These are phyloP conservation scores for Cladosporium sp. DNA, from an alignment of 2,329 filamentous ascomycete genomes.

Conservation along the genomic window DNA sequence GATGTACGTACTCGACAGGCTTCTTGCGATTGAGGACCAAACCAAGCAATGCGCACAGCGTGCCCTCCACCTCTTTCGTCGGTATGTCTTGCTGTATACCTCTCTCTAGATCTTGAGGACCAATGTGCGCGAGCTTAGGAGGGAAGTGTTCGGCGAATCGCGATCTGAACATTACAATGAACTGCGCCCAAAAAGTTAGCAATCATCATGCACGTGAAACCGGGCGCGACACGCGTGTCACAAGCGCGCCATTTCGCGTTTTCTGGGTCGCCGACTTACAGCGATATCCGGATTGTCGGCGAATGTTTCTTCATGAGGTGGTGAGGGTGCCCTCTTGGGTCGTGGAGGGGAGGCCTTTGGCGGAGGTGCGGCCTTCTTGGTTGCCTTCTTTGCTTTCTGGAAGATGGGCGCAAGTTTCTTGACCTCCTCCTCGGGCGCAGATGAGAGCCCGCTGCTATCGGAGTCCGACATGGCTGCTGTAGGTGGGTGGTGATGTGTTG, in stretches of 20 bases:
- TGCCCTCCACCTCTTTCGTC: slow-evolving; percentile 78
- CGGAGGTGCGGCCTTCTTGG: slow-evolving; percentile 44
- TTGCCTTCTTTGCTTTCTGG: slow-evolving; percentile 37
- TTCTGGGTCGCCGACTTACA: slow-evolving; percentile 55
- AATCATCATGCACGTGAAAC: slow-evolving; percentile 19
- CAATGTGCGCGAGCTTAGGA: slow-evolving; percentile 81
- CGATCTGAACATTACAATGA: slow-evolving; percentile 96
- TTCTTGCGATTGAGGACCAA: slow-evolving; percentile 95
- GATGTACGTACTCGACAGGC: slow-evolving; percentile 79
- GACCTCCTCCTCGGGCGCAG: slow-evolving; percentile 56
- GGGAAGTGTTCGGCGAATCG: slow-evolving; percentile 89
- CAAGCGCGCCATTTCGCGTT: slow-evolving; percentile 28
- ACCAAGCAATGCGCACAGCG: slow-evolving; percentile 83
- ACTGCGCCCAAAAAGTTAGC: slow-evolving; percentile 57
- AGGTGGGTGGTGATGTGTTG: slow-evolving; percentile 12
- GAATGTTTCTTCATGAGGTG: slow-evolving; percentile 82
- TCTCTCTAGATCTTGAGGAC: slow-evolving; percentile 89
- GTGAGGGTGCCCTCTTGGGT: slow-evolving; percentile 75
- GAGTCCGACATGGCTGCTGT: slow-evolving; percentile 40
- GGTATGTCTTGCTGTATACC: slow-evolving; percentile 75
- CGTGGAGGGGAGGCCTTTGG: slow-evolving; percentile 32
- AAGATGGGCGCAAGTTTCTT: slow-evolving; percentile 35
- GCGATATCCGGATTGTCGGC: slow-evolving; percentile 90
- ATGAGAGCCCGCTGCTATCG: slow-evolving; percentile 56
- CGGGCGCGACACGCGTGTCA: slow-evolving; percentile 22